phyloP scores from a whole-genome alignment of 2,329 filamentous ascomycete genomes.

The Cordyceps tenuipes region DNA sequence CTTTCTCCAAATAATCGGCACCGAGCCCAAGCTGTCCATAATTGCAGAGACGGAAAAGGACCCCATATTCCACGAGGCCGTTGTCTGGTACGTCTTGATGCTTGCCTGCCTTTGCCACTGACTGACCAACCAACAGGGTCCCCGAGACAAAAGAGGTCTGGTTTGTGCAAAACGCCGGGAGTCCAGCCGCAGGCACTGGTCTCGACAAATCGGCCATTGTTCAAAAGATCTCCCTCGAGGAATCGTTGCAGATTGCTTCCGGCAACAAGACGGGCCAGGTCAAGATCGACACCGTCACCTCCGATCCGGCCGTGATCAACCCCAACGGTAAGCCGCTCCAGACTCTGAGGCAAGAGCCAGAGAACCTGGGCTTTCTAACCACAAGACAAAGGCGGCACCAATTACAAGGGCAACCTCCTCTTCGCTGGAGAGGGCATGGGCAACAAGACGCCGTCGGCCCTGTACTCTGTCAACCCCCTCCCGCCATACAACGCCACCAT shows the following conservation, averaged over 20 bases:
- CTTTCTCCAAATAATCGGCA: constrained; percentile 42
- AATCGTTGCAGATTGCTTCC: constrained; percentile 32
- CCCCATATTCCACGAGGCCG: constrained; percentile 47
- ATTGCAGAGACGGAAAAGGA: constrained; percentile 36
- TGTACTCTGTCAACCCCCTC: background rate
- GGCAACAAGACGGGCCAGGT: constrained; percentile 32
- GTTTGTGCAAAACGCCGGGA: constrained; percentile 45
- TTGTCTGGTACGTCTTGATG: constrained; percentile 35
- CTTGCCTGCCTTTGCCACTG: too few relatives aligned
- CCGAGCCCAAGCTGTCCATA: constrained; percentile 39
- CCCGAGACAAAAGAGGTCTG: constrained; percentile 43
- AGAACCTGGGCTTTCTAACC: background rate
- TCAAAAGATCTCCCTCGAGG: constrained; percentile 38
- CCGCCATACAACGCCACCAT: constrained; percentile 17
- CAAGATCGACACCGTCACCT: constrained; percentile 32
- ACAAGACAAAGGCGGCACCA: constrained; percentile 34
- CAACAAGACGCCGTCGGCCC: constrained; percentile 16
- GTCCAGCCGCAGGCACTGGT: constrained; percentile 37
- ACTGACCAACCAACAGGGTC: too few relatives aligned
- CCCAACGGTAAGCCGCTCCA: constrained; percentile 34
- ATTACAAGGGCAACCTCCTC: constrained; percentile 40
- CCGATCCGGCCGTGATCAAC: constrained; percentile 37
- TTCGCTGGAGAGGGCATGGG: constrained; percentile 45
- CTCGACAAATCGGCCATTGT: constrained; percentile 43
- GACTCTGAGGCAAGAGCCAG: too few relatives aligned